phyloP scores from a whole-genome alignment of 2,329 filamentous ascomycete species.

The Aspergillus aculeatinus region DNA sequence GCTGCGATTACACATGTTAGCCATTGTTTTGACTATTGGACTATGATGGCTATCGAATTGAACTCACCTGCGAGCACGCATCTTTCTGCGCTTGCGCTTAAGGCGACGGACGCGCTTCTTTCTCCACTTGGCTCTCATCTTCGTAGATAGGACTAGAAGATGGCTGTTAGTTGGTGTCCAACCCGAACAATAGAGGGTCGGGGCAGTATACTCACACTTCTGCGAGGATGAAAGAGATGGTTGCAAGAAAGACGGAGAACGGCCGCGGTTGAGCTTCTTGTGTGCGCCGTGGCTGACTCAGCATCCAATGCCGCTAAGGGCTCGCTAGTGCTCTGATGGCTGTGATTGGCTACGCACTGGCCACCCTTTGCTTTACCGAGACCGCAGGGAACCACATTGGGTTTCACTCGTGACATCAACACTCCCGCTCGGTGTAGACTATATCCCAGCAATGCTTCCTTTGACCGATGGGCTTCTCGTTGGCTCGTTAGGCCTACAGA shows the following conservation, averaged over 20 bases:
- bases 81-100: slow-evolving; percentile 99
- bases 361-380: slow-evolving; percentile 22
- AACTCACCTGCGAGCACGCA: slow-evolving; percentile 91
- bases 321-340: slow-evolving; percentile 22
- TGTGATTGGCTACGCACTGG: slow-evolving; percentile 18
- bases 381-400: slow-evolving; percentile 12
- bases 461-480: too few relatives aligned
- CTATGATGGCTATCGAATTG: background rate
- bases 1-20: slow-evolving; percentile 49
- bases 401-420: slow-evolving; percentile 2
- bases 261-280: slow-evolving; percentile 38
- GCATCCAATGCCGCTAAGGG: slow-evolving; percentile 30
- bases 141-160: slow-evolving; percentile 41
- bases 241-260: slow-evolving; percentile 40
- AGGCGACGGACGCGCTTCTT: slow-evolving; percentile 99
- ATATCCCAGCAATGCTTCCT: slow-evolving; percentile 4
- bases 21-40: background rate
- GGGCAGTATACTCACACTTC: slow-evolving; percentile 39
- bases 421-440: slow-evolving; percentile 11
- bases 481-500: too few relatives aligned
- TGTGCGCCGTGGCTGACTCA: slow-evolving; percentile 44
- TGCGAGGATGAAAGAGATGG: slow-evolving; percentile 47
- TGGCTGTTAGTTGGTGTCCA: slow-evolving; percentile 19
- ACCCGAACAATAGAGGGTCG: slow-evolving; percentile 3
- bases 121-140: slow-evolving; percentile 97